phyloP scores from a whole-genome alignment of 495 filamentous ascomycete genomes.

The Podospora comata region DNA sequence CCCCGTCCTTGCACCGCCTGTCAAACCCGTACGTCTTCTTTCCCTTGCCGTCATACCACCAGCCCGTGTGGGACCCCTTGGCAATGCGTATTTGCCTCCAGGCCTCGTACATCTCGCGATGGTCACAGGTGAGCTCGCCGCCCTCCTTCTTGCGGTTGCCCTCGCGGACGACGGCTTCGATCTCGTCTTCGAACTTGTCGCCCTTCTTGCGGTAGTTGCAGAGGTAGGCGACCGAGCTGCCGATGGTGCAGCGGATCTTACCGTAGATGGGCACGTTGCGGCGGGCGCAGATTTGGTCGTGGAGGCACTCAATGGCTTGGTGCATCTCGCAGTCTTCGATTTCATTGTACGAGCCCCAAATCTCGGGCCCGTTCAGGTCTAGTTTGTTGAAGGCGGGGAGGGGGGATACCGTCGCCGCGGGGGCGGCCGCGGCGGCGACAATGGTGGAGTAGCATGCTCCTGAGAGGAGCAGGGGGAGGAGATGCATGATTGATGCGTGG shows the following conservation, averaged over 20 bases:
- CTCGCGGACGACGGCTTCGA: background rate
- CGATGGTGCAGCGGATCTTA: constrained; percentile 25
- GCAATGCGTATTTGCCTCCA: constrained; percentile 23
- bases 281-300: constrained; percentile 16
- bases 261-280: constrained; percentile 13
- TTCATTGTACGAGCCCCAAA: constrained; percentile 21
- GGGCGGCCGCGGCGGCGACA: too few relatives aligned
- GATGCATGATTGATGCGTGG: background rate
- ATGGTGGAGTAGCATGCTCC: background rate
- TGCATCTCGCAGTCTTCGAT: constrained; percentile 24
- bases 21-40: constrained; percentile 22
- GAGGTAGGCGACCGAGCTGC: constrained; percentile 17
- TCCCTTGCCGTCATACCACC: constrained; percentile 14
- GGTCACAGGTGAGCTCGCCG: constrained; percentile 14
- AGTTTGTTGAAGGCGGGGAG: background rate
- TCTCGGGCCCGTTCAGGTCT: constrained; percentile 10
- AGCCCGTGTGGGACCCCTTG: constrained; percentile 20
- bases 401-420: too few relatives aligned
- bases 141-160: background rate
- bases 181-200: constrained; percentile 5
- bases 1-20: constrained; percentile 13
- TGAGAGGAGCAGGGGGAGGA: background rate
- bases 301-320: constrained; percentile 23
- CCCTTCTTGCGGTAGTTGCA: constrained; percentile 19
- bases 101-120: constrained; percentile 19